A percentile compares a stretch with the other conserved stretches of the same genome.
These are phyloP conservation scores for Paragyromitra xinjiangensis DNA, from an alignment of 495 filamentous ascomycete species.

Conservation along the genomic window DNA sequence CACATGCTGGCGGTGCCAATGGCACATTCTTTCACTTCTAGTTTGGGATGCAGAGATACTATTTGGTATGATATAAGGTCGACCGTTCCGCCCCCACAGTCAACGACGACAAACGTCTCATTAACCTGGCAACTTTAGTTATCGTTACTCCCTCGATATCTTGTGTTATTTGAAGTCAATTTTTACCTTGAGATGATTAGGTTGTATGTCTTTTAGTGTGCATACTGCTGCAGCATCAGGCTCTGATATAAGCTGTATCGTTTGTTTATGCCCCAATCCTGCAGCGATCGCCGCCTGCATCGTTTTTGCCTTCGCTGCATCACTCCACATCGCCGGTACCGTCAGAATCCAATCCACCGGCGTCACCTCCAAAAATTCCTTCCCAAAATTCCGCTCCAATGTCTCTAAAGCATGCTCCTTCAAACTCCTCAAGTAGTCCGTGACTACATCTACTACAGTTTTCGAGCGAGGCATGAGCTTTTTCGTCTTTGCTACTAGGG, in stretches of 20 bases:
- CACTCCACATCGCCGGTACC: conserved; percentile 67
- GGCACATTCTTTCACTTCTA: conserved; percentile 71
- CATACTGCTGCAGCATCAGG: conserved; percentile 60
- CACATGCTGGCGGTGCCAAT: conserved; percentile 71
- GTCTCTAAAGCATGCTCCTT: conserved; percentile 61
- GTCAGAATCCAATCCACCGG: conserved; percentile 62
- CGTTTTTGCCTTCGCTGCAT: conserved; percentile 64
- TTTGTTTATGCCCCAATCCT: conserved; percentile 62
- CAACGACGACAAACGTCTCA: conserved; percentile 76
- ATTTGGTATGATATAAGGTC: conserved; percentile 62
- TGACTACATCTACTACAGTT: conserved; percentile 57
- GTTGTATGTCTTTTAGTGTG: conserved; percentile 37
- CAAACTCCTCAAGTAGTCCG: conserved; percentile 62
- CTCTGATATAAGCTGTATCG: conserved; percentile 66
- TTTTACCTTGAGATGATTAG: conserved; percentile 36
- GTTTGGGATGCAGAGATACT: conserved; percentile 47
- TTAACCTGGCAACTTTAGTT: conserved; percentile 59
- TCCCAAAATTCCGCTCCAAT: conserved; percentile 59
- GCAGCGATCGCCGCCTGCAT: conserved; percentile 62
- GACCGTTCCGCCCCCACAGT: conserved; percentile 78
- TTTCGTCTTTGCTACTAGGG: conserved; percentile 28
- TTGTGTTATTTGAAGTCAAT: background rate
- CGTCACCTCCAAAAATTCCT: conserved; percentile 53
- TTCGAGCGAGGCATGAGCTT: conserved; percentile 43
- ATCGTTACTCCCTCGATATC: background rate